Evolutionary conservation across 2,329 filamentous ascomycete genomes (phyloP).

Genomic region (Fusarium sp.): DNA sequence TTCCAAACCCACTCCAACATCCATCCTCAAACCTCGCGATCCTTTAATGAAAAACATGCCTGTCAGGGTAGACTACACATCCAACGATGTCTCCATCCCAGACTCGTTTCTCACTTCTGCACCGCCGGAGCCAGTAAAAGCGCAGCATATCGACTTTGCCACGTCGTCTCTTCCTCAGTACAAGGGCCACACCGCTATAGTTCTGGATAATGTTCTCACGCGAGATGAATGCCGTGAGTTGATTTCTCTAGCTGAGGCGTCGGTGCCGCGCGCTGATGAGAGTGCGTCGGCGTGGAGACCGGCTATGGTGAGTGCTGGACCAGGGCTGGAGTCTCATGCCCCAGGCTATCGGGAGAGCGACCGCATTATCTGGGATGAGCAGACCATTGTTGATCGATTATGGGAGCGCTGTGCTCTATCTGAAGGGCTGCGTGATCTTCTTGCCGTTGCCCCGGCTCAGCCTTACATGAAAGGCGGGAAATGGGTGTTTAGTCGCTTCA

Average conservation of each 20-base stretch:
- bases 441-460: slow-evolving; percentile 53
- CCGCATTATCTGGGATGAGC: slow-evolving; percentile 81
- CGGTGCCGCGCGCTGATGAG: slow-evolving; percentile 52
- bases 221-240: slow-evolving; percentile 70
- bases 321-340: slow-evolving; percentile 66
- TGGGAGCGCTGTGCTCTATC: slow-evolving; percentile 68
- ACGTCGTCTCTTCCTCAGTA: slow-evolving; percentile 64
- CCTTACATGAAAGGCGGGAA: slow-evolving; percentile 39
- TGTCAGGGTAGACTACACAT: slow-evolving; percentile 46
- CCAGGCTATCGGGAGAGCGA: slow-evolving; percentile 75
- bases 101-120: slow-evolving; percentile 58
- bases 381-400: slow-evolving; percentile 71
- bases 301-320: slow-evolving; percentile 76
- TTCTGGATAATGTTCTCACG: slow-evolving; percentile 71
- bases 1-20: not conserved
- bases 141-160: slow-evolving; percentile 65
- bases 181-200: slow-evolving; percentile 64
- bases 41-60: slow-evolving; percentile 7
- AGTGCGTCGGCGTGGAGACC: slow-evolving; percentile 68
- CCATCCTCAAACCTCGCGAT: slow-evolving; percentile 10
- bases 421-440: slow-evolving; percentile 56
- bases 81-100: slow-evolving; percentile 54
- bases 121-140: slow-evolving; percentile 57
- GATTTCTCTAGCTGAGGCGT: slow-evolving; percentile 63
- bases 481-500: slow-evolving; percentile 67